Evolutionary conservation across 768 basidiomycete genomes (phyloP).

Genomic region (Phlebiopsis flavidoalba): DNA sequence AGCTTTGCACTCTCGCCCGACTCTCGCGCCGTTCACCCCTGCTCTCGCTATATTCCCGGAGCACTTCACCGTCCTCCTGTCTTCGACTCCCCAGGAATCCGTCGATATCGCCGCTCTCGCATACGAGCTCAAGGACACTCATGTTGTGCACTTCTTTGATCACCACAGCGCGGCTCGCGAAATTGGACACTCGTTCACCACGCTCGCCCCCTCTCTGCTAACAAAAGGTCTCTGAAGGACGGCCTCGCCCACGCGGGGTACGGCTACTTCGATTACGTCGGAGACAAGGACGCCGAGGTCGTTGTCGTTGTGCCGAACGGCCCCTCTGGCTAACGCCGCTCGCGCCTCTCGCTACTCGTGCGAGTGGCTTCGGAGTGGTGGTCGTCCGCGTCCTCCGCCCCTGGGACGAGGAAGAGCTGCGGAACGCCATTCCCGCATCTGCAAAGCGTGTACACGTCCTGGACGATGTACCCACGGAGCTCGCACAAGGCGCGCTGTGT

Average conservation of each 20-base stretch:
- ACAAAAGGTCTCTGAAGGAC: slow-evolving; percentile 34
- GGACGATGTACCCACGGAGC: slow-evolving; percentile 67
- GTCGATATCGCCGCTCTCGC: slow-evolving; percentile 71
- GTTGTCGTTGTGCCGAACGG: slow-evolving; percentile 74
- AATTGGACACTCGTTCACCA: slow-evolving; percentile 48
- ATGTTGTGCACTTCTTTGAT: slow-evolving; percentile 90
- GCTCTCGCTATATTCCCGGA: slow-evolving; percentile 57
- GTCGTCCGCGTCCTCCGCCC: slow-evolving; percentile 78
- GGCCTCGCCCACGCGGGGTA: slow-evolving; percentile 58
- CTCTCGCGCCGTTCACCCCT: slow-evolving; percentile 62
- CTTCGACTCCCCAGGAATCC: slow-evolving; percentile 79
- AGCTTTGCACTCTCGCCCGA: slow-evolving; percentile 68
- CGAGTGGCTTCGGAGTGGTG: slow-evolving; percentile 56
- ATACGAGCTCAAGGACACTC: slow-evolving; percentile 60
- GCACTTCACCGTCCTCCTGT: slow-evolving; percentile 69
- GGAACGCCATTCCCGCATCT: slow-evolving; percentile 50
- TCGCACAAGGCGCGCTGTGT: slow-evolving; percentile 61
- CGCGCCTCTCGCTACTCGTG: slow-evolving; percentile 42
- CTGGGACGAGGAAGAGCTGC: slow-evolving; percentile 70
- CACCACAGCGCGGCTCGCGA: slow-evolving; percentile 79
- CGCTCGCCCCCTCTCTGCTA: slow-evolving; percentile 30
- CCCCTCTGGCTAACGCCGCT: slow-evolving; percentile 61
- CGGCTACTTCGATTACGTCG: slow-evolving; percentile 70
- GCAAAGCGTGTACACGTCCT: slow-evolving; percentile 63
- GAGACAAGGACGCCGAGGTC: slow-evolving; percentile 55